A percentile compares a stretch with the other conserved stretches of the same genome.
phyloP scores from a whole-genome alignment of 2,329 filamentous ascomycete species.

The Paraphaeosphaeria minitans region DNA sequence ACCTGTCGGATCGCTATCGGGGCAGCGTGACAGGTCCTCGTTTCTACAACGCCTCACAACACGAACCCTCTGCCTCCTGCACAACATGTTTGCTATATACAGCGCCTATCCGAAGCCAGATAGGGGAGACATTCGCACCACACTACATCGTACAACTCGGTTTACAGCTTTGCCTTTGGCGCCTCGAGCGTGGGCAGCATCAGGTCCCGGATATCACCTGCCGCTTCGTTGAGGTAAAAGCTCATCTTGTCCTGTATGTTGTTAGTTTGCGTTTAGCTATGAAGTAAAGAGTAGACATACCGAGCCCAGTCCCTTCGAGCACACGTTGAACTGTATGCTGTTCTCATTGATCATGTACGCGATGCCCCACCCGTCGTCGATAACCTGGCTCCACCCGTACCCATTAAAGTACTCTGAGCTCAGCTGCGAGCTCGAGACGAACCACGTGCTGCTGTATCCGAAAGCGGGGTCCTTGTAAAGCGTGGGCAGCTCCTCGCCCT shows the following conservation, averaged over 20 bases:
- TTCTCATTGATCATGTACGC: slow-evolving; percentile 99
- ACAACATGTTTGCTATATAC: neutral
- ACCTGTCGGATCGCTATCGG: neutral
- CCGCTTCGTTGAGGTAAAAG: slow-evolving; percentile 93
- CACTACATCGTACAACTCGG: slow-evolving; percentile 71
- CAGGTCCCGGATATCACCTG: slow-evolving; percentile 84
- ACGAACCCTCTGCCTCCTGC: too few species aligned
- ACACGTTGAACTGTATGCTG: slow-evolving; percentile 97
- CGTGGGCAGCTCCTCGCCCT: slow-evolving; percentile 78
- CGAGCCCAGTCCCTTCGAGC: slow-evolving; percentile 88
- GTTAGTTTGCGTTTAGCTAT: slow-evolving; percentile 22
- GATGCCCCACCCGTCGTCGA: slow-evolving; percentile 94
- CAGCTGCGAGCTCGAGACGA: slow-evolving; percentile 84
- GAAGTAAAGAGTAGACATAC: slow-evolving; percentile 31
- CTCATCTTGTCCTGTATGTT: slow-evolving; percentile 75
- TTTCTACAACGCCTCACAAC: too few species aligned
- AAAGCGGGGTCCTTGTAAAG: slow-evolving; percentile 89
- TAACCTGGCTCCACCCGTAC: slow-evolving; percentile 98
- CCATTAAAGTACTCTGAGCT: slow-evolving; percentile 98
- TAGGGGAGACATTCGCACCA: neutral
- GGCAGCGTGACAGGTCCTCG: neutral
- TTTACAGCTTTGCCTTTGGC: slow-evolving; percentile 85
- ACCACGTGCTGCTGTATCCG: slow-evolving; percentile 85
- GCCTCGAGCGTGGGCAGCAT: slow-evolving; percentile 78
- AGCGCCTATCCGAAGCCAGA: neutral